phyloP scores from a whole-genome alignment of 1,284 basidiomycete species.

The Rhodotorula sp. region DNA sequence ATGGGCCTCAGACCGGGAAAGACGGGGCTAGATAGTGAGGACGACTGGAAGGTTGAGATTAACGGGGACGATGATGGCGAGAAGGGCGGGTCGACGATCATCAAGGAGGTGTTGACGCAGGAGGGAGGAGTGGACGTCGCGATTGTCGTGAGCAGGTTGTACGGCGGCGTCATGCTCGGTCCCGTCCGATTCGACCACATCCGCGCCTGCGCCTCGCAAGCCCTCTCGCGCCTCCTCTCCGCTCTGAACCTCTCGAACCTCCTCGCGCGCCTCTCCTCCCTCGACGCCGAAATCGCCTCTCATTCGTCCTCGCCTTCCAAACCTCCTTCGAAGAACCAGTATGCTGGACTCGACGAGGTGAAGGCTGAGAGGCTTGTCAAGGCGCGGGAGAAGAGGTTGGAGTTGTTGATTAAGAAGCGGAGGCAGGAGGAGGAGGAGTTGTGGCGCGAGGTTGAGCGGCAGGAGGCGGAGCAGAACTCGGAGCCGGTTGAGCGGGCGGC shows the following conservation, averaged over 20 bases:
- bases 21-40: conserved; percentile 64
- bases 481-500: too few species aligned
- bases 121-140: conserved; percentile 62
- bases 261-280: conserved; percentile 58
- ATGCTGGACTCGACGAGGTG: not conserved
- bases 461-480: conserved; percentile 3
- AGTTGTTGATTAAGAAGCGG: conserved; percentile 19
- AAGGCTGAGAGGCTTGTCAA: conserved; percentile 27
- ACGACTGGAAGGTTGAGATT: conserved; percentile 65
- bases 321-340: not conserved
- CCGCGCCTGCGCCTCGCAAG: conserved; percentile 67
- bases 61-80: conserved; percentile 70
- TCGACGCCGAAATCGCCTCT: conserved; percentile 61
- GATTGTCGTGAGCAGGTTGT: conserved; percentile 72
- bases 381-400: conserved; percentile 20
- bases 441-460: conserved; percentile 33
- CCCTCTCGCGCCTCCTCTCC: conserved; percentile 64
- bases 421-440: conserved; percentile 18
- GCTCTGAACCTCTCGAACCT: conserved; percentile 64
- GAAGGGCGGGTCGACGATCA: conserved; percentile 61
- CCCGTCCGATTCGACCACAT: conserved; percentile 73
- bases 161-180: conserved; percentile 58
- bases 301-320: not conserved
- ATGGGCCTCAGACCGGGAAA: conserved; percentile 66
- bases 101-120: conserved; percentile 67